A percentile compares a stretch with the other conserved stretches of the same genome.
These are phyloP conservation scores for Microbotryum violaceum DNA, from an alignment of 1,284 basidiomycete genomes.

Conservation along the genomic window DNA sequence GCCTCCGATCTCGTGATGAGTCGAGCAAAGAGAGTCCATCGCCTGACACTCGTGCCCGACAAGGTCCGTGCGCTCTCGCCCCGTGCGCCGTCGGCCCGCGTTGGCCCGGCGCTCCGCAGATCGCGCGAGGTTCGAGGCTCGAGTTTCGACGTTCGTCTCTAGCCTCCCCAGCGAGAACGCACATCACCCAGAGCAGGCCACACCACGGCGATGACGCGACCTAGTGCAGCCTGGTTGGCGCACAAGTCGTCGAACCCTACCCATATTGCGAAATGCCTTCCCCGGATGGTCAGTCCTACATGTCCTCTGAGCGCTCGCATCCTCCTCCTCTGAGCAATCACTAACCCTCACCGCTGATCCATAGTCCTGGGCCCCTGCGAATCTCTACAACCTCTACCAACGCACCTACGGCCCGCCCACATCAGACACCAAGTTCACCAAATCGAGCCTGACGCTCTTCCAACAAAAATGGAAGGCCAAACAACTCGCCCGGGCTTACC, in stretches of 20 bases:
- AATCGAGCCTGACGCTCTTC: constrained; percentile 62
- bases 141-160: too few relatives aligned
- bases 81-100: too few relatives aligned
- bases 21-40: too few relatives aligned
- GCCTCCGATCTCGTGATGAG: too few relatives aligned
- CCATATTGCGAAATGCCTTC: constrained; percentile 23
- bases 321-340: background rate
- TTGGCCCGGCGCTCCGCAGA: too few relatives aligned
- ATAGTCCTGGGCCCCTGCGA: constrained; percentile 71
- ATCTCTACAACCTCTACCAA: constrained; percentile 70
- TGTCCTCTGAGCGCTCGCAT: background rate
- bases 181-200: too few relatives aligned
- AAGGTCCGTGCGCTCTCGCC: too few relatives aligned
- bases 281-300: constrained; percentile 23
- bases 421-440: constrained; percentile 51
- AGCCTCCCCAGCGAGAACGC: too few relatives aligned
- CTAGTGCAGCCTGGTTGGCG: constrained; percentile 3
- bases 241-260: constrained; percentile 23
- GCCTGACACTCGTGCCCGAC: too few relatives aligned
- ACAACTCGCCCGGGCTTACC: constrained; percentile 84
- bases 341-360: background rate
- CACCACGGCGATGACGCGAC: too few relatives aligned
- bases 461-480: constrained; percentile 90
- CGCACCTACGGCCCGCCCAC: constrained; percentile 49
- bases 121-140: too few relatives aligned